Conservation (phyloP, 2,329 filamentous ascomycete genomes). For the Scedosporium apiospermum region DNA sequence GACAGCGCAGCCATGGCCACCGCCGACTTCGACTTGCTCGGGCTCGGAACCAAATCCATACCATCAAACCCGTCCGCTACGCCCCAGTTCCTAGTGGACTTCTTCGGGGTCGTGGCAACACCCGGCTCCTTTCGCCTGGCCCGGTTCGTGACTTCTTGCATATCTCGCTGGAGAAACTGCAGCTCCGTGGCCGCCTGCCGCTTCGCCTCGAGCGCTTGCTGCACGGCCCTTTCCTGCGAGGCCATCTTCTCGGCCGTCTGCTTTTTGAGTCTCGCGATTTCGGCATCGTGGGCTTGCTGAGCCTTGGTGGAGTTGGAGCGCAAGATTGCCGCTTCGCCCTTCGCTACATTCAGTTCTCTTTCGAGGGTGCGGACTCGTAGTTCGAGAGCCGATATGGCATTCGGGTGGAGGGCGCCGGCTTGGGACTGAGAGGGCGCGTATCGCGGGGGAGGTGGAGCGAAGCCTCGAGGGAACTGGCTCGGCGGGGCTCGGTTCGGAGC, state of each 20-base stretch:
- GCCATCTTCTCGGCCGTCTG: conserved; percentile 54
- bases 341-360: conserved; percentile 49
- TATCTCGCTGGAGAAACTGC: conserved; percentile 63
- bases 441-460: conserved; percentile 15
- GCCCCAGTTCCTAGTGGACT: conserved; percentile 42
- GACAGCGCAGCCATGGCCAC: conserved; percentile 21
- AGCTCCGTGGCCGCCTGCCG: conserved; percentile 59
- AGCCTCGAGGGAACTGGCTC: conserved; percentile 32
- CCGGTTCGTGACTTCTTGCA: conserved; percentile 47
- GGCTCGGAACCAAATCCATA: conserved; percentile 44
- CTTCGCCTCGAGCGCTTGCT: conserved; percentile 55
- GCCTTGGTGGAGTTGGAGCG: conserved; percentile 58
- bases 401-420: conserved; percentile 18
- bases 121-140: conserved; percentile 35
- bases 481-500: conserved; percentile 21
- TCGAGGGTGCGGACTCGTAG: conserved; percentile 43
- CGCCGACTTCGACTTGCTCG: conserved; percentile 29
- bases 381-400: conserved; percentile 37
- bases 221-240: conserved; percentile 53
- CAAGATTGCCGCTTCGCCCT: conserved; percentile 67
- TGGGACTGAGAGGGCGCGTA: conserved; percentile 24
- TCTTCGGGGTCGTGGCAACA: conserved; percentile 49
- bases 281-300: conserved; percentile 51
- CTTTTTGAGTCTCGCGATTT: conserved; percentile 52
- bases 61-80: conserved; percentile 73